These are phyloP conservation scores for Pseudozyma hubeiensis DNA, from an alignment of 1,284 basidiomycete species.

Conservation along the genomic window DNA sequence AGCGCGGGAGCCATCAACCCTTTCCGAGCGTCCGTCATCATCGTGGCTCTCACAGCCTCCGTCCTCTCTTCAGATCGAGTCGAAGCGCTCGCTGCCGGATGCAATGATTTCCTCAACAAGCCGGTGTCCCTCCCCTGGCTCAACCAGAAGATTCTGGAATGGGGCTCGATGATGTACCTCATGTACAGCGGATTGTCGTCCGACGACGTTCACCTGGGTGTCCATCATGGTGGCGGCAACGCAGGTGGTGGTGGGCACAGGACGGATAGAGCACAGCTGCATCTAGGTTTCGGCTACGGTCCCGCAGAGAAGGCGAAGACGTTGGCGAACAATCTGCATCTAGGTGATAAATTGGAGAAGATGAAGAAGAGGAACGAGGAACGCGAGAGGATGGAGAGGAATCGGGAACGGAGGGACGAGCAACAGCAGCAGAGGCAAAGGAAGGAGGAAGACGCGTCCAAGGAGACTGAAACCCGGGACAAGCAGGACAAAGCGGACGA, in stretches of 20 bases:
- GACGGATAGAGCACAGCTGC: conserved; percentile 34
- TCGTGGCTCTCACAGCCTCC: conserved; percentile 96
- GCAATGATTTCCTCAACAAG: conserved; percentile 98
- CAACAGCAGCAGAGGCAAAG: conserved; percentile 1
- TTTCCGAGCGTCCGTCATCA: conserved; percentile 94
- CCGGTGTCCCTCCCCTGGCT: conserved; percentile 95
- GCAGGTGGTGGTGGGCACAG: neutral
- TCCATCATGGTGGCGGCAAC: neutral
- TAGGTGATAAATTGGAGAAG: conserved; percentile 33
- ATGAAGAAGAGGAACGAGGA: conserved; percentile 37
- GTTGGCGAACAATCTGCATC: conserved; percentile 51
- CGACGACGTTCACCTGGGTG: conserved; percentile 18
- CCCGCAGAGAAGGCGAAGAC: conserved; percentile 48
- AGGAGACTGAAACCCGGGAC: neutral
- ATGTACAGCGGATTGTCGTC: conserved; percentile 56
- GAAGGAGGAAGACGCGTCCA: neutral
- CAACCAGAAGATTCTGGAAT: conserved; percentile 98
- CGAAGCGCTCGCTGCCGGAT: conserved; percentile 93
- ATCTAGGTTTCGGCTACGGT: conserved; percentile 45
- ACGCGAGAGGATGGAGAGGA: conserved; percentile 4
- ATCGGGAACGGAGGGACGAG: neutral
- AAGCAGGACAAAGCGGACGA: neutral
- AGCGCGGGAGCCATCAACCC: conserved; percentile 67
- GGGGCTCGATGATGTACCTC: conserved; percentile 75
- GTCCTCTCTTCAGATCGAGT: conserved; percentile 91